Evolutionary conservation across 2,329 filamentous ascomycete genomes (phyloP), one percentile per base, ranked within the genome.

Genomic region (Arthrobotrys sphaeroides): DNA sequence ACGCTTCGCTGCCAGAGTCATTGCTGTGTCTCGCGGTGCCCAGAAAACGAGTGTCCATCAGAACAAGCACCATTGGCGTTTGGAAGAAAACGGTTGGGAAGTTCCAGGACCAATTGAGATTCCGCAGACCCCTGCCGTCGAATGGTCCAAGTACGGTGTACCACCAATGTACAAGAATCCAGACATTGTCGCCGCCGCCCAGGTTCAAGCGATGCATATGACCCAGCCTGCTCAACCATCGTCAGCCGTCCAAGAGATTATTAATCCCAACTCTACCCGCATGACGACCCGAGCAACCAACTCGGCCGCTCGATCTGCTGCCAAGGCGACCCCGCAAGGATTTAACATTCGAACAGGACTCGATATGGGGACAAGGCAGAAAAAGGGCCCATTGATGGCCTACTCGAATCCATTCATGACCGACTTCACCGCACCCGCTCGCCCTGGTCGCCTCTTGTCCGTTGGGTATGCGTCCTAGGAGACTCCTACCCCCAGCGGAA

Each of bases 1-100:
- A 13, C 72, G 64, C 64, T 75, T 75, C 33, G 72, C 64, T 26
- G 55, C 64, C 36, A 75, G 72, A 75, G 72, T 75, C 38, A 47
- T 75, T 59, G 72, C 72, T 33, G 72, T 64, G 22, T 75, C 72
- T 69, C 72, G 65, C n/a, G 72, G 72, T 43, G 72, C 72, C 31
- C 72, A 75, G 64, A 75, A 75, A 42, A 75, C 72, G 31, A 69
- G 40, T 38, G 64, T 75, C 36, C 72, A 75, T 47, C 72, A 75
- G 28, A 66, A 66, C 16, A 75, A 75, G 31, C 72, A 75, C 12
- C 72, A 75, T 36, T 75, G 72, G 72, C 57, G 64, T 22, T 49
- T 75, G 57, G 72, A 75, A 31, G 64, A 75, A 53, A 64, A 75
- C 13, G 57, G 36, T 9, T 69, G 64, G 64, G 72, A 75, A 12